phyloP scores from a whole-genome alignment of 2,329 filamentous ascomycete genomes.

The Massarina eburnea region DNA sequence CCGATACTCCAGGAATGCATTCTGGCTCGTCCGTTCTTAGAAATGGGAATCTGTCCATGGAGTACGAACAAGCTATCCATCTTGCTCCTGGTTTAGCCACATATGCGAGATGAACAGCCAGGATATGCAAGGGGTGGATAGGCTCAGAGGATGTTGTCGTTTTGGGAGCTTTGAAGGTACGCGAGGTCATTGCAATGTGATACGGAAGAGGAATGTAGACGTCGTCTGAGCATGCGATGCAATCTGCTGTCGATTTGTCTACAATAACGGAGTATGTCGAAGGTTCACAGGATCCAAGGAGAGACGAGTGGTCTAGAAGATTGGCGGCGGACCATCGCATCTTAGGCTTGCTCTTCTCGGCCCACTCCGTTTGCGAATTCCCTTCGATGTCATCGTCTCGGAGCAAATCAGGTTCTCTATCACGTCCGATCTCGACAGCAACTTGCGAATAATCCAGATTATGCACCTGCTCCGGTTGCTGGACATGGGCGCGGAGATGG shows the following conservation, averaged over 20 bases:
- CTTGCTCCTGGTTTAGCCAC: constrained; percentile 39
- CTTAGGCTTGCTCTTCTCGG: not conserved
- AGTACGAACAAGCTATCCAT: constrained; percentile 47
- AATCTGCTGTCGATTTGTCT: constrained; percentile 44
- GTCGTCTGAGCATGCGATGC: constrained; percentile 41
- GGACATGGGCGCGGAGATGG: constrained; percentile 37
- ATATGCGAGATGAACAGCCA: constrained; percentile 45
- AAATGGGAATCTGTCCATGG: constrained; percentile 44
- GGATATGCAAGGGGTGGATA: constrained; percentile 42
- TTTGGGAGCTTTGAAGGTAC: constrained; percentile 4
- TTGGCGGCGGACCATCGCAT: constrained; percentile 41
- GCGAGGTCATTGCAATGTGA: constrained; percentile 15
- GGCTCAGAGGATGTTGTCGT: constrained; percentile 10
- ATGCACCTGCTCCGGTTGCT: constrained; percentile 34
- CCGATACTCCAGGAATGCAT: not conserved
- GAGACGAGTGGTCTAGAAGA: constrained; percentile 38
- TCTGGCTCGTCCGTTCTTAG: constrained; percentile 12
- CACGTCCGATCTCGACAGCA: constrained; percentile 35
- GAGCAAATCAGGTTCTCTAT: constrained; percentile 32
- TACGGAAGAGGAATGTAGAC: constrained; percentile 34
- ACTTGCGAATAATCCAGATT: constrained; percentile 44
- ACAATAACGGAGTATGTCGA: constrained; percentile 37
- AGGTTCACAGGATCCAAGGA: constrained; percentile 23
- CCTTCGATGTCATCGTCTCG: not conserved
- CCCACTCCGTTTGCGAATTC: not conserved